Conservation (phyloP, 164 flowering plant species). For the Macadamia integrifolia region DNA sequence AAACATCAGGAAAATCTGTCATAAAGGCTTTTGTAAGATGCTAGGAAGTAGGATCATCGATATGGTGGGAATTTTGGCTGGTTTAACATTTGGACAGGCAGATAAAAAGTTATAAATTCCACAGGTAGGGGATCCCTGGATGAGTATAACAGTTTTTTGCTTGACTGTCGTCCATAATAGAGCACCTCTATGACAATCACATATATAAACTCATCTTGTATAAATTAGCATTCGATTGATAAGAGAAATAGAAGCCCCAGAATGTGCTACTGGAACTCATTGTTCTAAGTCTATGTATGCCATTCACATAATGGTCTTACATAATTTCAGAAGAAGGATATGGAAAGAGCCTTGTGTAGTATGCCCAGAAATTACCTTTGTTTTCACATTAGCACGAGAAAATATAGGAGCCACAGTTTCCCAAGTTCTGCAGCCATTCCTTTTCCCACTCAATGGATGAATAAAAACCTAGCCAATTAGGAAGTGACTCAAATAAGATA, state of each 20-base stretch:
- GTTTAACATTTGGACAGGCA: not conserved
- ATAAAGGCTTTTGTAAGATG: not conserved
- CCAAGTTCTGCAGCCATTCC: conserved; percentile 72
- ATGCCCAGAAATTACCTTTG: conserved; percentile 47
- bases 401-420: conserved; percentile 75
- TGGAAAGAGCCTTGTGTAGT: not conserved
- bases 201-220: not conserved
- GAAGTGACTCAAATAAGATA: conserved; percentile 15
- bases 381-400: conserved; percentile 64
- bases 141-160: not conserved
- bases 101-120: not conserved
- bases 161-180: not conserved
- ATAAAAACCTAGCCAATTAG: conserved; percentile 65
- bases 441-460: conserved; percentile 85
- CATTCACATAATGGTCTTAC: not conserved
- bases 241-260: not conserved
- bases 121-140: not conserved
- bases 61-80: not conserved
- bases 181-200: not conserved
- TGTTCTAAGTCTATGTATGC: not conserved
- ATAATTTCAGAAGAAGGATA: not conserved
- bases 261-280: not conserved
- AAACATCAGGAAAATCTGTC: not conserved
- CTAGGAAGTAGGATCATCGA: not conserved
- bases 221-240: not conserved